Evolutionary conservation across 768 basidiomycete species (phyloP), one percentile per base, ranked within the genome.

Genomic region (Hebeloma cylindrosporum): DNA sequence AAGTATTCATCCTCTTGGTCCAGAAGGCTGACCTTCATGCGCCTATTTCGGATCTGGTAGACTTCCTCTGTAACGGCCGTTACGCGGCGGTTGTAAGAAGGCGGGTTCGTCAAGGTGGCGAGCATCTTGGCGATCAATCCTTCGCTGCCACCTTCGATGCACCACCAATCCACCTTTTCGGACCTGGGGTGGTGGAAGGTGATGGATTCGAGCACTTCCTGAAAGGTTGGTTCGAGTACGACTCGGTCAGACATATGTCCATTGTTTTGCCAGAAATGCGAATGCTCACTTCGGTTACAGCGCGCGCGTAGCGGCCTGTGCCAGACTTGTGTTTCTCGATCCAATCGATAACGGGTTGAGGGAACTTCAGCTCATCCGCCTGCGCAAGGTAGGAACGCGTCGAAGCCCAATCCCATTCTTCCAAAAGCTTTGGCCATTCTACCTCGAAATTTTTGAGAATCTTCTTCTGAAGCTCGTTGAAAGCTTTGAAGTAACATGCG

Each of bases 381-480:
- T 23, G 31, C 7, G 52, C 33, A 45, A 61, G 33, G 51, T 55
- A 61, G n/a, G 48, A 22, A 2, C 60, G 43, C 11, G 48, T 51
- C 7, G 58, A 59, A 32, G 46, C 44, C 32, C 43, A 31, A 42
- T 60, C 57, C 16, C 33, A 46, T 17, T n/a, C n/a, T 45, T 38
- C 29, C 58, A 60, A 51, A 21, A 60, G 43, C 28, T 52, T 32
- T 28, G 56, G 37, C 59, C 59, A 60, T 3, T 57, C 59, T 32
- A 30, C 34, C 4, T 56, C 17, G 16, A 38, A 45, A 29, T 54
- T 44, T 10, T 26, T 25, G 13, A 51, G n/a, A 17, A 34, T 13
- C 8, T 13, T 17, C 18, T 13, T 17, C 18, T 17, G 32, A 34
- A 34, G 18, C 18, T 13, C n/a, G 32, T 34, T 33, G 18, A 55